Evolutionary conservation across 1,284 basidiomycete species (phyloP), one percentile per base, ranked within the genome.

Genomic region (Leccinum fallax): DNA sequence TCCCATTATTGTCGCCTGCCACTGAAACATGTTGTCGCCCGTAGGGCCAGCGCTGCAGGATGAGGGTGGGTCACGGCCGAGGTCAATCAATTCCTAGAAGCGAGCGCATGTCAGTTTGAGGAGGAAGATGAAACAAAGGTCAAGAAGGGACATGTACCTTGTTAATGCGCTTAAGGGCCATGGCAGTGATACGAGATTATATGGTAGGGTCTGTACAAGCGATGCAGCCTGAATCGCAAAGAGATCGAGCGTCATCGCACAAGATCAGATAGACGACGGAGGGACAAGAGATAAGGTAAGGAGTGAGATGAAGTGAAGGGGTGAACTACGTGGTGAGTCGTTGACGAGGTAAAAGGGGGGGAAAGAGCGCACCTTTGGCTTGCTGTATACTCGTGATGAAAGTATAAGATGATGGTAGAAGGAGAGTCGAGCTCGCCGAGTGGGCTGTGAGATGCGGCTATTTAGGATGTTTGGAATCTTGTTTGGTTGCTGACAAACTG

Each of bases 91-190:
- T 88, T 98, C 95, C 95, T 98, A 58, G 48, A n/a, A 26, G 24
- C 48, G 48, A 24, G 63, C 57, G 59, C 10, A 26, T 34, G 68
- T 67, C 13, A 64, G 62, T 36, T 48, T 57, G 64, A 67, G 19
- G 34, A 16, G 11, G n/a, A 9, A 10, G 57, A 15, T 19, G 16
- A 58, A 30, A 53, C 55, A 58, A 49, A 16, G 21, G 4, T 3
- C 2, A 59, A 56, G 55, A 34, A 34, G 32, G 32, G 11, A 34
- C 32, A 32, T 34, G 30, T 2, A 95, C 95, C 91, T 97, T 97
- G 92, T 95, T 97, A 84, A 98, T 98, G 85, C 95, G 95, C 86
- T 96, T 97, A 72, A 97, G 85, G 75, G 95, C 95, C 95, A 97
- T 97, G 69, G 69, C 66, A 65, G 58, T 69, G 63, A 68, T 54